Evolutionary conservation across 164 flowering plant genomes (phyloP).

Genomic region (Kalanchoe fedtschenkoi): DNA sequence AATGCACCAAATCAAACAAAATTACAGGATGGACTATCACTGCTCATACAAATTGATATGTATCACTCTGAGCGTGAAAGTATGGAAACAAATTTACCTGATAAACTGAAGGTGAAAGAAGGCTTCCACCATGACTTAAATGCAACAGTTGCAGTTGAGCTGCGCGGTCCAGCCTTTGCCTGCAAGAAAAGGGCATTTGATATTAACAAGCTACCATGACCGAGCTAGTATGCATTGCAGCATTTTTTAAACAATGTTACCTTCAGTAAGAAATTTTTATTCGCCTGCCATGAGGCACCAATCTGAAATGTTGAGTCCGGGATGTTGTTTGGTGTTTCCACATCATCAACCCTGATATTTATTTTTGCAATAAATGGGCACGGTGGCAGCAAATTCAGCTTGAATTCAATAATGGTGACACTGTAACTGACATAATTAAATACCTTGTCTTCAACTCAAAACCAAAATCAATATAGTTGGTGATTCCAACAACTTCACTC

Average conservation of each 20-base stretch:
- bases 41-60: no score
- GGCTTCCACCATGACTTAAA: conserved; percentile 99
- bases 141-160: conserved; percentile 70
- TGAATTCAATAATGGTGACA: neutral
- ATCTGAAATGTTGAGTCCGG: conserved; percentile 71
- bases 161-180: conserved; percentile 79
- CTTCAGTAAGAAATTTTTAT: conserved; percentile 85
- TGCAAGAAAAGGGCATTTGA: conserved; percentile 16
- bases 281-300: conserved; percentile 97
- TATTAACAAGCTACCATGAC: neutral
- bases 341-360: conserved; percentile 41
- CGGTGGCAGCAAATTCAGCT: neutral
- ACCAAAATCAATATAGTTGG: conserved; percentile 91
- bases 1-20: no score
- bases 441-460: conserved; percentile 87
- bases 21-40: no score
- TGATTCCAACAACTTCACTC: no score
- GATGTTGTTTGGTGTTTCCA: conserved; percentile 24
- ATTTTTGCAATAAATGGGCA: neutral
- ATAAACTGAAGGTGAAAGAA: conserved; percentile 69
- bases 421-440: neutral
- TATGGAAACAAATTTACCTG: conserved; percentile 36
- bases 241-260: conserved; percentile 22
- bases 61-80: neutral
- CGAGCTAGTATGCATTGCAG: neutral